Percentiles rank a stretch among this genome's conserved stretches.
Evolutionary conservation across 164 flowering plant species (phyloP).

Genomic region (Piper longum): DNA sequence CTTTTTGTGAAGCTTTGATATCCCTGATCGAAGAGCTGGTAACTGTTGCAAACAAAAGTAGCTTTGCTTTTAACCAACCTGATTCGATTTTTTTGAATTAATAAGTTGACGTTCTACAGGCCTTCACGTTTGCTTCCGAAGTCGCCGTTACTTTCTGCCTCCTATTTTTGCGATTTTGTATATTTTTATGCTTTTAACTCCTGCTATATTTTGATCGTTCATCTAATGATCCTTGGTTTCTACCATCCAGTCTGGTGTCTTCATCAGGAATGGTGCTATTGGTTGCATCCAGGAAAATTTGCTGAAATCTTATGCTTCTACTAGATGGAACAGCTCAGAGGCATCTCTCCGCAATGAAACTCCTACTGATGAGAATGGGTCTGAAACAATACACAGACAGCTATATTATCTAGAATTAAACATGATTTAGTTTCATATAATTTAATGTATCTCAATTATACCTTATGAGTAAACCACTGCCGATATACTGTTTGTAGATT

Average conservation of each 20-base stretch:
- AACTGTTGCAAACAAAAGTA: too few relatives aligned
- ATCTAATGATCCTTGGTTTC: background rate
- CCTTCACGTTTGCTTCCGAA: too few relatives aligned
- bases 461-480: background rate
- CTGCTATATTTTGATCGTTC: background rate
- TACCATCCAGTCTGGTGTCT: slow-evolving; percentile 10
- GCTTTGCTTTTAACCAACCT: too few relatives aligned
- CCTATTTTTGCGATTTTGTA: too few relatives aligned
- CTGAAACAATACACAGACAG: background rate
- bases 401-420: background rate
- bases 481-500: slow-evolving; percentile 25
- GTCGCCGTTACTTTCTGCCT: too few relatives aligned
- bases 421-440: background rate
- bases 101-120: too few relatives aligned
- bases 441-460: background rate
- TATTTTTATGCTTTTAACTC: too few relatives aligned
- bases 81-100: too few relatives aligned
- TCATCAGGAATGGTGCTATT: slow-evolving; percentile 18
- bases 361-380: slow-evolving; percentile 14
- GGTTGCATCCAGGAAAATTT: slow-evolving; percentile 20
- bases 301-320: slow-evolving; percentile 9
- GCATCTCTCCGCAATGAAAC: slow-evolving; percentile 31
- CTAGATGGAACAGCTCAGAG: slow-evolving; percentile 30
- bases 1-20: too few relatives aligned
- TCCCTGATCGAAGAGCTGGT: too few relatives aligned